These are phyloP conservation scores for Cryptosporidium felis DNA, from an alignment of 169 alveolate genomes.

Conservation along the genomic window DNA sequence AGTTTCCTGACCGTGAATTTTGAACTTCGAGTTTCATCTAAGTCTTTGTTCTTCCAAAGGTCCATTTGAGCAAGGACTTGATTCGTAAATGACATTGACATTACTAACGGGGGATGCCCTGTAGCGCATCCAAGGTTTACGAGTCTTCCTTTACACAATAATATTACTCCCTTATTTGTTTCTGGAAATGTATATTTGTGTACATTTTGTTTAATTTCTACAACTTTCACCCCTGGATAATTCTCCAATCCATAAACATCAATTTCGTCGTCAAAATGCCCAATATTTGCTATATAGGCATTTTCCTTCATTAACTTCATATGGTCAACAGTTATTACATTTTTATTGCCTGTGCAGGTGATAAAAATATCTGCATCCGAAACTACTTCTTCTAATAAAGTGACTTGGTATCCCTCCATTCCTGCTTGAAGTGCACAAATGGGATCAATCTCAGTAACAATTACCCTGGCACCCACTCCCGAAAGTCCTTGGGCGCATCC, in stretches of 20 bases:
- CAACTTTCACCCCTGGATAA: constrained; percentile 88
- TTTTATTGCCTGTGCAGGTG: constrained; percentile 95
- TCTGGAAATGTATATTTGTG: constrained; percentile 89
- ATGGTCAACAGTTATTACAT: constrained; percentile 91
- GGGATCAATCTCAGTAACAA: constrained; percentile 97
- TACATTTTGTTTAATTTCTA: constrained; percentile 92
- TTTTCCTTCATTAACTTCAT: constrained; percentile 97
- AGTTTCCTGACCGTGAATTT: constrained; percentile 88
- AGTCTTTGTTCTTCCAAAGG: constrained; percentile 84
- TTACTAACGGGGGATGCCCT: constrained; percentile 99
- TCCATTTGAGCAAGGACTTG: constrained; percentile 91
- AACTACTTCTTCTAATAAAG: constrained; percentile 88
- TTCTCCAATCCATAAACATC: constrained; percentile 90
- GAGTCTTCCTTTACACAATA: constrained; percentile 96
- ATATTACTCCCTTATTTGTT: constrained; percentile 90
- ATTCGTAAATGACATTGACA: constrained; percentile 97
- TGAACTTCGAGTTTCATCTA: constrained; percentile 79
- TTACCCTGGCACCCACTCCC: constrained; percentile 97
- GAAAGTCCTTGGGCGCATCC: constrained; percentile 97
- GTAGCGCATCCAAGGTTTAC: constrained; percentile 98
- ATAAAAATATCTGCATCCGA: constrained; percentile 94
- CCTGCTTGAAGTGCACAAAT: constrained; percentile 97
- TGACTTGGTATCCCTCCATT: constrained; percentile 97
- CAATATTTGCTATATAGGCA: constrained; percentile 95
- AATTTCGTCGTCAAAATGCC: constrained; percentile 98